Evolutionary conservation across 495 filamentous ascomycete genomes (phyloP).

Genomic region (Trichoderma parareesei): DNA sequence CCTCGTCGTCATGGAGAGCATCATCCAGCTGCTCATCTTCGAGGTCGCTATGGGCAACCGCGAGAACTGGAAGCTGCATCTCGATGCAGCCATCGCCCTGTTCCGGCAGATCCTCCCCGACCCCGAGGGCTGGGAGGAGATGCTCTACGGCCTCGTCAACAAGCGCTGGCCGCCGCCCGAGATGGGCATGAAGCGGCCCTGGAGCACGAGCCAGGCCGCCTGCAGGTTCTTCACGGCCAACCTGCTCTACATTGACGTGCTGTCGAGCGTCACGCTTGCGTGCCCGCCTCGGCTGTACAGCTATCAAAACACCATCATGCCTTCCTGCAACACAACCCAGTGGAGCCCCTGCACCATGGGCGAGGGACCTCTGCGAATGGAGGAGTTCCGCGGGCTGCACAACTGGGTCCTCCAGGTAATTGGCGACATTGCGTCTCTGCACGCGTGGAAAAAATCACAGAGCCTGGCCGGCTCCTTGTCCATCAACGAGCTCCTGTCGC

Average conservation of each 20-base stretch:
- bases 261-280: conserved; percentile 38
- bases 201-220: conserved; percentile 42
- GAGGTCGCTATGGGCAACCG: conserved; percentile 37
- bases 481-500: conserved; percentile 35
- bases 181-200: conserved; percentile 21
- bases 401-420: conserved; percentile 41
- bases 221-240: conserved; percentile 45
- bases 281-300: conserved; percentile 33
- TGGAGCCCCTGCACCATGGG: conserved; percentile 19
- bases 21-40: conserved; percentile 46
- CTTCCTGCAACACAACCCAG: conserved; percentile 12
- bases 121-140: conserved; percentile 18
- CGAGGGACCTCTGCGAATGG: conserved; percentile 23
- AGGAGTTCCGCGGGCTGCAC: conserved; percentile 33
- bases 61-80: conserved; percentile 41
- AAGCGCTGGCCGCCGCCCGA: conserved; percentile 18
- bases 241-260: conserved; percentile 40
- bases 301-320: conserved; percentile 32
- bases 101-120: conserved; percentile 32
- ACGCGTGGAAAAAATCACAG: conserved; percentile 41
- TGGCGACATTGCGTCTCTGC: conserved; percentile 39
- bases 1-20: conserved; percentile 40
- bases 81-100: conserved; percentile 39
- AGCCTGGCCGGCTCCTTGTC: conserved; percentile 35
- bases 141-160: conserved; percentile 27